Evolutionary conservation across 2,329 filamentous ascomycete genomes (phyloP), one percentile per base, ranked within the genome.

Genomic region (Alternaria viburni): DNA sequence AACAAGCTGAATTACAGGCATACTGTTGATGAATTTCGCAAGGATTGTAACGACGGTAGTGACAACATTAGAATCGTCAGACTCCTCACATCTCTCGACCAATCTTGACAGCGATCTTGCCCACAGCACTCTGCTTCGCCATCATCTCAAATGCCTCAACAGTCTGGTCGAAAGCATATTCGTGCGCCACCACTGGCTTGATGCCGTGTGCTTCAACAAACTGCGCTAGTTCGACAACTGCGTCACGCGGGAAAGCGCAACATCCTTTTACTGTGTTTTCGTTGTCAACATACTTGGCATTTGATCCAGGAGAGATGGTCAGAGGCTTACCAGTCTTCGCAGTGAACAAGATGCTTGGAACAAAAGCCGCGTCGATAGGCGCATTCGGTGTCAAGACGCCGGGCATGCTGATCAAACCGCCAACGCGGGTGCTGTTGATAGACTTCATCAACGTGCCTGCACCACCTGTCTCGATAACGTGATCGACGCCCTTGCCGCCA

Each of bases 331-430:
- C 21, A 25, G 44, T 46, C 19, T 46, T 46, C 1, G 44, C 44
- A n/a, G 19, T 46, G 1, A 46, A 46, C 4, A 46, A 9, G 12
- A 46, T 10, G 3, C 44, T 46, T 13, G 44, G 44, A 12, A 46
- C 13, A 15, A 46, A 46, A 46, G 44, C 17, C 13, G 44, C 44
- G 3, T 46, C 44, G 21, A 46, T 46, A 3, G 44, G 44, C 21
- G 19, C 44, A 6, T 46, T 46, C 7, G 44, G 21, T 23, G 44
- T 50, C 47, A 50, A 50, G 6, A 82, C 84, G 0, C 85, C 85
- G 47, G 86, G 81, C 11, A 83, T 71, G 50, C 80, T 76, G 44
- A 87, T 81, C 25, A 82, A 66, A 0, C 85, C 86, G 1, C 84
- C 85, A 30, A 75, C 78, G 1, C 81, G 78, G 4, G 84, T 77